phyloP scores from a whole-genome alignment of 106 monocot species.

The Narthecium ossifragum region DNA sequence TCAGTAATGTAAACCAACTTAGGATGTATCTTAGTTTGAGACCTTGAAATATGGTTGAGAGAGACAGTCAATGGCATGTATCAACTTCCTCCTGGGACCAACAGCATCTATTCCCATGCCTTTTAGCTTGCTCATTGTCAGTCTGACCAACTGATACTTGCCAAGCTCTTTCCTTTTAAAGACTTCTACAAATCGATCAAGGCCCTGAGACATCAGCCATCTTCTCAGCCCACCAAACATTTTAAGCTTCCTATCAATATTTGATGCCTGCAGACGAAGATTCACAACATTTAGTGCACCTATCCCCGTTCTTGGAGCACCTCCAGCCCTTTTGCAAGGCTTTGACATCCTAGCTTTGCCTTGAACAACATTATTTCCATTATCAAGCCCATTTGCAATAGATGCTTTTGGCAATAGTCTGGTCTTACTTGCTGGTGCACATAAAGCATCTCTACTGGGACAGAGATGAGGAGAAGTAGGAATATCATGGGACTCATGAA shows the following conservation, averaged over 20 bases:
- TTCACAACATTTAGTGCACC: slow-evolving; percentile 30
- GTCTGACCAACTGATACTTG: slow-evolving; percentile 41
- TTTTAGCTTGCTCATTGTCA: slow-evolving; percentile 63
- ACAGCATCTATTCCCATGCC: slow-evolving; percentile 63
- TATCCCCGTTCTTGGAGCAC: slow-evolving; percentile 5
- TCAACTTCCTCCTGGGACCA: slow-evolving; percentile 72
- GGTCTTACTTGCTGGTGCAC: background rate
- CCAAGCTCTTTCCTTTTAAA: slow-evolving; percentile 45
- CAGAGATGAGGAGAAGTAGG: background rate
- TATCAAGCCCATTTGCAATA: too few species aligned
- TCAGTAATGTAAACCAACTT: too few species aligned
- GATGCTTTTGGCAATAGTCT: too few species aligned
- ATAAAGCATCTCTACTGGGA: background rate
- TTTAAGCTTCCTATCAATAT: slow-evolving; percentile 41
- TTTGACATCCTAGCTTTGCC: background rate
- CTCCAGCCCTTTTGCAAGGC: background rate
- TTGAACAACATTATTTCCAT: background rate
- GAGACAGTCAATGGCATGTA: slow-evolving; percentile 57
- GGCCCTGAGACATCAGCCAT: slow-evolving; percentile 33
- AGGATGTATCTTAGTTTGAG: too few species aligned
- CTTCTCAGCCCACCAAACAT: slow-evolving; percentile 42
- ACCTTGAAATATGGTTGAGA: slow-evolving; percentile 38
- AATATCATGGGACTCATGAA: background rate
- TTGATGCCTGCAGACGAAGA: slow-evolving; percentile 26
- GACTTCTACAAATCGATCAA: slow-evolving; percentile 26